Conservation (phyloP, 768 basidiomycete species). For the Infundibulicybe gibba region DNA sequence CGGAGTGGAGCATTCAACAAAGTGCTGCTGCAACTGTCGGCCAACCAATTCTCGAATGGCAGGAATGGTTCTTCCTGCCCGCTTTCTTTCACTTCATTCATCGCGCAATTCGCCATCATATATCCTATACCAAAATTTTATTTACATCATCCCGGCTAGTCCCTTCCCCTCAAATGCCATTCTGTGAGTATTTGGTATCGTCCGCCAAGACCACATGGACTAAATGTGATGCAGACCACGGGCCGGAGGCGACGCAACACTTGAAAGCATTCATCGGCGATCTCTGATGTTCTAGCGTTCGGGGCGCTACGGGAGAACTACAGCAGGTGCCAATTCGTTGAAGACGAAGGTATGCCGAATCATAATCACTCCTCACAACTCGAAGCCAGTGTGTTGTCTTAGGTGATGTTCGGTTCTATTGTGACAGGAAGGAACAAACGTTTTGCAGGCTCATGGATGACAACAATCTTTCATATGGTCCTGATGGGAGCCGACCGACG, state of each 20-base stretch:
- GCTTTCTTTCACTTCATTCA: slow-evolving; percentile 43
- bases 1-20: slow-evolving; percentile 41
- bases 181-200: slow-evolving; percentile 25
- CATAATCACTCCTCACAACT: slow-evolving; percentile 3
- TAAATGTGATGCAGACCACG: slow-evolving; percentile 24
- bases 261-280: slow-evolving; percentile 32
- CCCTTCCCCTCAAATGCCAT: slow-evolving; percentile 41
- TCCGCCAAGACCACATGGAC: background rate
- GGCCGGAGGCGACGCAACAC: slow-evolving; percentile 32
- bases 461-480: too few relatives aligned
- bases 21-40: slow-evolving; percentile 48
- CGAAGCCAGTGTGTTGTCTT: background rate
- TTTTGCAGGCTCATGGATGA: background rate
- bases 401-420: slow-evolving; percentile 23
- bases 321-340: slow-evolving; percentile 27
- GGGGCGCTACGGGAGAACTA: slow-evolving; percentile 35
- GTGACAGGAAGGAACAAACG: slow-evolving; percentile 16
- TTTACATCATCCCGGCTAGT: slow-evolving; percentile 12
- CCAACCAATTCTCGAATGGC: slow-evolving; percentile 41
- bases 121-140: background rate
- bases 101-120: slow-evolving; percentile 16
- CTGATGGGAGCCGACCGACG: too few relatives aligned
- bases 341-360: slow-evolving; percentile 38
- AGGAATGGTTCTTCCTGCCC: slow-evolving; percentile 47
- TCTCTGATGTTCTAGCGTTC: slow-evolving; percentile 16